Conservation (phyloP, 2,329 filamentous ascomycete genomes). For the Neoarthrinium moseri region DNA sequence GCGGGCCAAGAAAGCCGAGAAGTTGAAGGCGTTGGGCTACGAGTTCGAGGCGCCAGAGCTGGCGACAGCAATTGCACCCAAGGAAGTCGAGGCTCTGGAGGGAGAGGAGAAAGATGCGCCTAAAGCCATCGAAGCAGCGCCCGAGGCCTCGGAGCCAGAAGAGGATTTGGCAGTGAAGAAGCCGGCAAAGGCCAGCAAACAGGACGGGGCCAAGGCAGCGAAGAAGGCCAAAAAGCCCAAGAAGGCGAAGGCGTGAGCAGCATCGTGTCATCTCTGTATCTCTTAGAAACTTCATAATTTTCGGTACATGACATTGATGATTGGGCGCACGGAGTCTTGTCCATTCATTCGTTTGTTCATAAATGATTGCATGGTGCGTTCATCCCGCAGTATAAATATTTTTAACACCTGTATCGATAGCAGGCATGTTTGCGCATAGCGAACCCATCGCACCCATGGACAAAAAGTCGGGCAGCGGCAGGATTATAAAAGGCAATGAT, state of each 20-base stretch:
- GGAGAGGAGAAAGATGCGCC: slow-evolving; percentile 31
- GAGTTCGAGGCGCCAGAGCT: slow-evolving; percentile 74
- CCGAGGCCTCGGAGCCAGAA: slow-evolving; percentile 23
- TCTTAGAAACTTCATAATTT: not conserved
- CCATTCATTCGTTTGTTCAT: too few species aligned
- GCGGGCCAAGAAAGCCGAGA: slow-evolving; percentile 67
- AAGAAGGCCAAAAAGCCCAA: slow-evolving; percentile 34
- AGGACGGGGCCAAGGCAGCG: slow-evolving; percentile 18
- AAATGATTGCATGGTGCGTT: too few species aligned
- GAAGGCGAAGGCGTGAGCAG: slow-evolving; percentile 37
- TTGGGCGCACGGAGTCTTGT: too few species aligned
- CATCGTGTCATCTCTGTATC: slow-evolving; percentile 9
- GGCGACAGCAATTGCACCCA: slow-evolving; percentile 51
- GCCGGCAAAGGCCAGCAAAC: slow-evolving; percentile 30
- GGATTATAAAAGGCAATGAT: slow-evolving; percentile 60
- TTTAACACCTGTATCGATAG: too few species aligned
- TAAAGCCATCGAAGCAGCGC: slow-evolving; percentile 37
- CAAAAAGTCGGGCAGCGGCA: slow-evolving; percentile 41
- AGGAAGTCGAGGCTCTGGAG: slow-evolving; percentile 33
- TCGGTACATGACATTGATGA: too few species aligned
- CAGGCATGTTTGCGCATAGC: slow-evolving; percentile 58
- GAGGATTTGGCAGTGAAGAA: slow-evolving; percentile 24
- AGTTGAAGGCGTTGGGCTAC: slow-evolving; percentile 80
- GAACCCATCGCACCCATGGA: slow-evolving; percentile 55
- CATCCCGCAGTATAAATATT: too few species aligned